Evolutionary conservation across 2,329 filamentous ascomycete species (phyloP), one percentile per base, ranked within the genome.

Genomic region (Epichloe scottii): DNA sequence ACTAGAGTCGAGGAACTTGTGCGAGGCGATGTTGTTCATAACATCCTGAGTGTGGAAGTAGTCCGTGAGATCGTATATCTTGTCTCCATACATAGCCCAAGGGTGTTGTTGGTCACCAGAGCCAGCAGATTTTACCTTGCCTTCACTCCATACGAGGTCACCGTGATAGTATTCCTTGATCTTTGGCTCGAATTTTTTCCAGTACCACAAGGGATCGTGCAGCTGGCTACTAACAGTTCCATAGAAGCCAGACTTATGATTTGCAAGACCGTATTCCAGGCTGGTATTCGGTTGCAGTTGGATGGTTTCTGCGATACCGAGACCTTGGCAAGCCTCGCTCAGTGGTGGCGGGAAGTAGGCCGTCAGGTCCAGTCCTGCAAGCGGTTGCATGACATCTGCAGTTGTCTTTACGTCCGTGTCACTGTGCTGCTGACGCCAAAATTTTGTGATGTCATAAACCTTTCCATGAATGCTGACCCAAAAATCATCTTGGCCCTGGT

Each of bases 381-480:
- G 83, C 2, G 81, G 81, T 56, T 80, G 62, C 93, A 98, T 97
- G 51, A 73, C 68, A 1, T 75, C 71, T 4, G 70, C 72, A 1
- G 74, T 77, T 0, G 82, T 84, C 52, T 83, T 73, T 48, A 78
- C 80, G 46, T 66, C 68, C 0, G 59, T 82, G 61, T 94, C 89
- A 63, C 88, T 91, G 71, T 98, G 93, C 52, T 94, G 80, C 21
- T 78, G 69, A 61, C 78, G 87, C 81, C 85, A 96, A 66, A 95
- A 98, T 51, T 90, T 87, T 49, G 83, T 80, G 43, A 98, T 81
- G 61, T 98, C 93, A 68, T 97, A 98, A 34, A 97, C 91, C 41
- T 82, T 81, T 55, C 93, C 93, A 52, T 84, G 85, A 57, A 94
- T 82, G 59, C 86, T 89, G 60, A 97, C 91, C 71, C 78, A 98